These are phyloP conservation scores for Umbilicaria muhlenbergii DNA, from an alignment of 495 filamentous ascomycete species.

Conservation along the genomic window DNA sequence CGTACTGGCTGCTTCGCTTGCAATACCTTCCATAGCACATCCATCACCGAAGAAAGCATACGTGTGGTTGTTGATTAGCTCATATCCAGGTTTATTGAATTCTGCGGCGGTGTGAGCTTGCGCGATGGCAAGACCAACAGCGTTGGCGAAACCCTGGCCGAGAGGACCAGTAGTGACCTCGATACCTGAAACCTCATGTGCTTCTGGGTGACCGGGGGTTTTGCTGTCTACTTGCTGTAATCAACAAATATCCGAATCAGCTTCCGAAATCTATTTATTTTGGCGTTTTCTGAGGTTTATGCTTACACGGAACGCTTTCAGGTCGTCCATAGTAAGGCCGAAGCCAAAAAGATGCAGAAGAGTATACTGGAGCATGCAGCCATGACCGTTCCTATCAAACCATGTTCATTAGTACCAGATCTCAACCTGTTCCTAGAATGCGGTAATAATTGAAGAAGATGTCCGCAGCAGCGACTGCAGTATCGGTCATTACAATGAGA, in stretches of 20 bases:
- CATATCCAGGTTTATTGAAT: constrained; percentile 96
- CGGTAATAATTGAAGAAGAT: too few species aligned
- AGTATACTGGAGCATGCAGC: constrained; percentile 98
- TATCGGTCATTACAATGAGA: too few species aligned
- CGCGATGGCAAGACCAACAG: constrained; percentile 92
- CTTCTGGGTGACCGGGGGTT: constrained; percentile 92
- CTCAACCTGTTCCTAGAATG: too few species aligned
- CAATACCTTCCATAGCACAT: constrained; percentile 96
- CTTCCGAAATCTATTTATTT: not conserved
- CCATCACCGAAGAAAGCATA: constrained; percentile 95
- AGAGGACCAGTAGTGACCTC: constrained; percentile 97
- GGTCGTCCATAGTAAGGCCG: constrained; percentile 64
- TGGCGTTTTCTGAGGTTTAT: not conserved
- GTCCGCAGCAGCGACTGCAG: too few species aligned
- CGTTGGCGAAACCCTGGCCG: constrained; percentile 88
- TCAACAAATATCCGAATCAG: not conserved
- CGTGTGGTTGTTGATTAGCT: constrained; percentile 91
- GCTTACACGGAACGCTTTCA: constrained; percentile 91
- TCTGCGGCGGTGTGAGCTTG: constrained; percentile 75
- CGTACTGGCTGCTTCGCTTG: constrained; percentile 77
- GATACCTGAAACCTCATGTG: constrained; percentile 88
- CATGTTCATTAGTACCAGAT: not conserved
- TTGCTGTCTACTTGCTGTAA: constrained; percentile 69
- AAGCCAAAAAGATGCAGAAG: constrained; percentile 96
- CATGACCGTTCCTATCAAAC: constrained; percentile 74